A percentile compares a stretch with the other conserved stretches of the same genome.
These are phyloP conservation scores for Ogataea corticis DNA, from an alignment of 805 yeast genomes.

Conservation along the genomic window DNA sequence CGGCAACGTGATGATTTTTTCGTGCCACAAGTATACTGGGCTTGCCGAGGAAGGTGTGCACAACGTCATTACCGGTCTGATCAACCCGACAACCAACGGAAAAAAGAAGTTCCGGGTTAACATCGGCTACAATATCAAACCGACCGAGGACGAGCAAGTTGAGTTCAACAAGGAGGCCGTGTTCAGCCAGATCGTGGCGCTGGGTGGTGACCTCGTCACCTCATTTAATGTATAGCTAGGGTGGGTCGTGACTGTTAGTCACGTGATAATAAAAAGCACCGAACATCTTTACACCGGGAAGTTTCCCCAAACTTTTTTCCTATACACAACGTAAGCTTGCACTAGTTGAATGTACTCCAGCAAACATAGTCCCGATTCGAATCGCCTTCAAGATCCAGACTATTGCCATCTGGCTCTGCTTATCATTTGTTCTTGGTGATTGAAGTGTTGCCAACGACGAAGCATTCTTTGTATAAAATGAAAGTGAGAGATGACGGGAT, in stretches of 20 bases:
- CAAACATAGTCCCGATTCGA: too few relatives aligned
- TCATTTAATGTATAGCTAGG: conserved; percentile 24
- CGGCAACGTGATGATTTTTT: conserved; percentile 69
- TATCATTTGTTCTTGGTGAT: too few relatives aligned
- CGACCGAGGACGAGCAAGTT: conserved; percentile 52
- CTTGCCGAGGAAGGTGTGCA: conserved; percentile 47
- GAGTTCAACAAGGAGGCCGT: conserved; percentile 70
- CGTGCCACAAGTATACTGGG: conserved; percentile 57
- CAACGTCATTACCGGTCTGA: conserved; percentile 75
- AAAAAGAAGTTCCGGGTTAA: conserved; percentile 77
- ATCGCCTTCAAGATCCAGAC: too few relatives aligned
- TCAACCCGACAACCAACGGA: conserved; percentile 63
- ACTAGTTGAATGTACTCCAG: too few relatives aligned
- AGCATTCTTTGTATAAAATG: conserved; percentile 12
- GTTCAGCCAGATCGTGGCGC: conserved; percentile 64
- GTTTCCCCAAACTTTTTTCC: too few relatives aligned
- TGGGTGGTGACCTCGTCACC: conserved; percentile 65
- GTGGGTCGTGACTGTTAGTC: too few relatives aligned
- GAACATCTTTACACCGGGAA: not conserved
- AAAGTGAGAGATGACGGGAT: conserved; percentile 17
- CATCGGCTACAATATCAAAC: conserved; percentile 70
- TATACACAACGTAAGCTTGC: too few relatives aligned
- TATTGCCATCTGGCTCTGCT: not conserved
- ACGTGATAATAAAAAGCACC: not conserved
- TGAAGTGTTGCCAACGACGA: not conserved